These are phyloP conservation scores for Vigna angularis DNA, from an alignment of 306 rosid species.

Conservation along the genomic window DNA sequence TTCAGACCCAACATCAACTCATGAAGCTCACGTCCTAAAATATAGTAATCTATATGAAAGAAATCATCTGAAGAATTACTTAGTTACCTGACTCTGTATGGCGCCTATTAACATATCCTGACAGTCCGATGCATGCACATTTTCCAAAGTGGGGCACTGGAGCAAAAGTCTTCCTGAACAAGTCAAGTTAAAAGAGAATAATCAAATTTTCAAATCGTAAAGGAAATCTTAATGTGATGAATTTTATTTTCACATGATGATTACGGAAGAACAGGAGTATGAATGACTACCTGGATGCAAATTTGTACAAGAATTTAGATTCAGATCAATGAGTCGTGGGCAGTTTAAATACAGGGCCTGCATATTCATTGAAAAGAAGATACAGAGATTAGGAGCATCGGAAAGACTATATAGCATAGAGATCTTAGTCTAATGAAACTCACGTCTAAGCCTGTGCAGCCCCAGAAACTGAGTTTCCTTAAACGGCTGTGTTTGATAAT, in stretches of 20 bases:
- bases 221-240: not conserved
- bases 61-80: not conserved
- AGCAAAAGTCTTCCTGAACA: slow-evolving; percentile 81
- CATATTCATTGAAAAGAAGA: slow-evolving; percentile 38
- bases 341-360: slow-evolving; percentile 94
- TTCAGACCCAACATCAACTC: not conserved
- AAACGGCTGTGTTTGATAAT: slow-evolving; percentile 81
- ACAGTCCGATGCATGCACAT: slow-evolving; percentile 88
- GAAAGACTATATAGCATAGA: slow-evolving; percentile 19
- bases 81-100: slow-evolving; percentile 78
- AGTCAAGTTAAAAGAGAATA: slow-evolving; percentile 26
- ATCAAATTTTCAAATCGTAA: slow-evolving; percentile 2
- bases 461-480: slow-evolving; percentile 97
- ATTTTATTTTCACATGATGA: slow-evolving; percentile 22
- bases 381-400: slow-evolving; percentile 38
- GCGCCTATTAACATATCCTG: slow-evolving; percentile 62
- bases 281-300: slow-evolving; percentile 80
- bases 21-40: slow-evolving; percentile 7
- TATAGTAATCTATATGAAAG: not conserved
- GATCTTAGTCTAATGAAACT: slow-evolving; percentile 46
- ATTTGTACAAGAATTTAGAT: slow-evolving; percentile 84
- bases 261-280: slow-evolving; percentile 31
- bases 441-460: slow-evolving; percentile 93
- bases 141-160: slow-evolving; percentile 77
- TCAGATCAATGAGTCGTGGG: slow-evolving; percentile 82